Base-by-base conservation (phyloP, 768 basidiomycete genomes). In the Phlebiopsis flavidoalba region DNA sequence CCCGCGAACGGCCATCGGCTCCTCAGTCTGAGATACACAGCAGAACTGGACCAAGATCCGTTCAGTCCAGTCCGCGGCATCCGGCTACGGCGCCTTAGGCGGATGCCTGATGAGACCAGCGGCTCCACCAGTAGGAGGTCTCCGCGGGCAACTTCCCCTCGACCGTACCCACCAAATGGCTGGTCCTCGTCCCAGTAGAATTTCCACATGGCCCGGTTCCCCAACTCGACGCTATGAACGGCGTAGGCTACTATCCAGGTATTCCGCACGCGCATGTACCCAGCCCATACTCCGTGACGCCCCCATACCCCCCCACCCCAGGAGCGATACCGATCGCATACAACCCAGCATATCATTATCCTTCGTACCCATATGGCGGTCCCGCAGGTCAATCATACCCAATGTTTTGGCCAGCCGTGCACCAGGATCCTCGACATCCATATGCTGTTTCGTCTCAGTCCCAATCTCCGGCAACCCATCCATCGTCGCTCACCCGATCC, bases 11-110 rank as follows among this genome's bases (percentile, higher is more conserved):
- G 66, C 15, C 69, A 72, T 80, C 79, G 11, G 66, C 69, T 7
- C 71, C 79, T 4, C 79, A 81, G 5, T 82, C 82, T 14, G 74
- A 76, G 55, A 67, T 71, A 31, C 77, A 79, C 49, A 82, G 81
- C 50, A 74, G 74, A 51, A 73, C 78, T 0, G 78, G 75, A n/a
- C n/a, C n/a, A 35, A 83, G 80, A n/a, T n/a, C n/a, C 65, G 70
- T 76, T 19, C 76, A 79, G 5, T 83, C 83, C 11, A 85, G 83
- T 59, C 83, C 83, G 14, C 74, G 70, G 35, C 65, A 65, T 48
- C 53, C 76, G 14, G 70, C 70, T 59, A 54, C 74, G 43, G n/a
- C 73, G 79, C 61, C 77, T 79, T 60, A 73, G 75, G 60, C 71
- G 77, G 17, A 65, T 83, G 48, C 79, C 77, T 0, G 73, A 67